These are phyloP conservation scores for Neofusicoccum parvum DNA, from an alignment of 2,329 filamentous ascomycete species.

Conservation along the genomic window DNA sequence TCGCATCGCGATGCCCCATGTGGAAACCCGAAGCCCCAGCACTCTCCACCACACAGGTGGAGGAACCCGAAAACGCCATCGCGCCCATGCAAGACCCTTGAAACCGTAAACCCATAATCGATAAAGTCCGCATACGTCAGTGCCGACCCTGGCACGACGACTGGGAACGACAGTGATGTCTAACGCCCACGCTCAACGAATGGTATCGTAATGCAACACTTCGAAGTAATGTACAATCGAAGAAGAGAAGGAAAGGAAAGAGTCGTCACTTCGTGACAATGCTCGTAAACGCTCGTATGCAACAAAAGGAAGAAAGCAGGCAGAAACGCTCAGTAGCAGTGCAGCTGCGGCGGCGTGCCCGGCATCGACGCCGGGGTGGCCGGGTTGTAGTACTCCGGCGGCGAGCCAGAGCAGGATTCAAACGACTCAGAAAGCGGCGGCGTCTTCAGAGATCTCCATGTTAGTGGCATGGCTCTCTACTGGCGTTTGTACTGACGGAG, in stretches of 20 bases:
- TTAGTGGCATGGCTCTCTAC: conserved; percentile 25
- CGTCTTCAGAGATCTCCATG: conserved; percentile 55
- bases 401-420: conserved; percentile 57
- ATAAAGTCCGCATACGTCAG: conserved; percentile 9
- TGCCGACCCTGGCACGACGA: conserved; percentile 7
- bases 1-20: not conserved
- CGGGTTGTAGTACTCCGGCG: conserved; percentile 51
- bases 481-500: conserved; percentile 29
- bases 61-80: conserved; percentile 14
- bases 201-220: conserved; percentile 16
- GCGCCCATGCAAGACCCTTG: conserved; percentile 17
- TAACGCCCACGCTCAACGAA: conserved; percentile 22
- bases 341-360: conserved; percentile 64
- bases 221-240: conserved; percentile 17
- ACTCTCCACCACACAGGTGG: not conserved
- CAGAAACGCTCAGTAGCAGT: conserved; percentile 23
- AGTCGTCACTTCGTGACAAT: conserved; percentile 14
- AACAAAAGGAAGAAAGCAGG: not conserved
- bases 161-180: conserved; percentile 19
- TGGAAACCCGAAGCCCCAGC: not conserved
- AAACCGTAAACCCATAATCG: not conserved
- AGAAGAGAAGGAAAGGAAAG: conserved; percentile 10
- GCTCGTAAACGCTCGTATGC: conserved; percentile 20
- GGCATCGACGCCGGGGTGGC: conserved; percentile 75
- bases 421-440: conserved; percentile 75